These are phyloP conservation scores for Umbelopsis sp. DNA, from an alignment of 192 early-diverging fungal genomes.

Conservation along the genomic window DNA sequence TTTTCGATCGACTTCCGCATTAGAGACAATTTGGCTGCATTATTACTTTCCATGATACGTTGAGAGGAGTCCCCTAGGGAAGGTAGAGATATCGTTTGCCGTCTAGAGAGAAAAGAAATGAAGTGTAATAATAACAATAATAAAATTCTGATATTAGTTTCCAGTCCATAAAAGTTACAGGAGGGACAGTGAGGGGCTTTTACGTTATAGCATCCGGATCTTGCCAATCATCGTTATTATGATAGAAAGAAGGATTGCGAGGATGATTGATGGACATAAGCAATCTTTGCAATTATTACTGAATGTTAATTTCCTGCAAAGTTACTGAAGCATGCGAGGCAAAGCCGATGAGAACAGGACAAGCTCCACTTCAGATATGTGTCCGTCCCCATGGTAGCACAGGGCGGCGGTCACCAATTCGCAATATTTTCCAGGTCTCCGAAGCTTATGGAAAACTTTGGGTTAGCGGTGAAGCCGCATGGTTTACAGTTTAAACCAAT, in stretches of 20 bases:
- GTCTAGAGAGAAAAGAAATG: background rate
- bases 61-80: background rate
- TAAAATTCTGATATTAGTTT: background rate
- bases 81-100: background rate
- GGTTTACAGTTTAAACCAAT: too few relatives aligned
- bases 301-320: background rate
- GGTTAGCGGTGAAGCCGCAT: too few relatives aligned
- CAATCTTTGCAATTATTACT: conserved; percentile 15
- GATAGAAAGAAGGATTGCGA: conserved; percentile 13
- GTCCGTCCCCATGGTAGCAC: conserved; percentile 12
- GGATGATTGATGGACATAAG: conserved; percentile 15
- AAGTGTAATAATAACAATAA: too few relatives aligned
- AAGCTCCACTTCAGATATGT: conserved; percentile 7
- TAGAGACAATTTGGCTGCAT: background rate
- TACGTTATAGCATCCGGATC: conserved; percentile 7
- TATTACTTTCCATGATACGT: background rate
- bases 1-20: conserved; percentile 3
- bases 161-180: background rate
- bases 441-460: background rate
- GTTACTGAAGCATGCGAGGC: conserved; percentile 7
- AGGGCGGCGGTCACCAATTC: conserved; percentile 15
- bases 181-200: background rate
- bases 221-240: conserved; percentile 19
- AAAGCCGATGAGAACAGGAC: conserved; percentile 13
- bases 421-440: background rate